A percentile compares a stretch with the other conserved stretches of the same genome.
Conservation (phyloP, 805 yeast species). For the Saccharomycopsis capsularis region DNA sequence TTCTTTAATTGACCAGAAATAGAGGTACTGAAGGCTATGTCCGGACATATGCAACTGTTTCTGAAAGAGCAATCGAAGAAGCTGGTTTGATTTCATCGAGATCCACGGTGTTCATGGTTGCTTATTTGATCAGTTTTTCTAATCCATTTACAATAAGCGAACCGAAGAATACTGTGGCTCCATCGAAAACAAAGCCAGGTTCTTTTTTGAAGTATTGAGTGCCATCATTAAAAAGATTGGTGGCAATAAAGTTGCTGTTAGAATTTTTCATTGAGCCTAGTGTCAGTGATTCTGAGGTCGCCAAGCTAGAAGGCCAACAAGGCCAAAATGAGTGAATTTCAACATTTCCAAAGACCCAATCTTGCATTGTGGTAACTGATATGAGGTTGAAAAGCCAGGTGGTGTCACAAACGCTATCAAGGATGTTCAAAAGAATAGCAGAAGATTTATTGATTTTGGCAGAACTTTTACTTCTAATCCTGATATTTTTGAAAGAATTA, state of each 20-base stretch:
- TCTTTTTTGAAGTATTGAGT: conserved; percentile 43
- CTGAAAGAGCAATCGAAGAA: conserved; percentile 29
- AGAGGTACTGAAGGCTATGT: conserved; percentile 31
- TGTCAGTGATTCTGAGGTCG: no score
- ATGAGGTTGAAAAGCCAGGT: conserved; percentile 16
- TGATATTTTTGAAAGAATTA: conserved; percentile 34
- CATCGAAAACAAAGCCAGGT: conserved; percentile 42
- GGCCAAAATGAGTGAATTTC: no score
- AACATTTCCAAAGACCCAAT: conserved; percentile 40
- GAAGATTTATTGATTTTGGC: conserved; percentile 31
- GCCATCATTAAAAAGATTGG: conserved; percentile 47
- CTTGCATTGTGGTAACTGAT: conserved; percentile 35
- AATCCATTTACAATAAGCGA: conserved; percentile 38
- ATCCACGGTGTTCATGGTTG: conserved; percentile 66
- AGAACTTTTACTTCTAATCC: conserved; percentile 40
- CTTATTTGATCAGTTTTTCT: conserved; percentile 49
- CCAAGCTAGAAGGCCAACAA: no score
- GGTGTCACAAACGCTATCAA: no score
- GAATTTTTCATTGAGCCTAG: no score
- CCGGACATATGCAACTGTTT: conserved; percentile 38
- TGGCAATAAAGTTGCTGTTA: conserved; percentile 35
- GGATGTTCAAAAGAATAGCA: conserved; percentile 19
- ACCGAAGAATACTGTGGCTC: conserved; percentile 52
- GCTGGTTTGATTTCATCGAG: conserved; percentile 55
- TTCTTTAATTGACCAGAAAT: conserved; percentile 45